Evolutionary conservation across 2,329 filamentous ascomycete genomes (phyloP).

Genomic region (Pseudogymnoascus sp.): DNA sequence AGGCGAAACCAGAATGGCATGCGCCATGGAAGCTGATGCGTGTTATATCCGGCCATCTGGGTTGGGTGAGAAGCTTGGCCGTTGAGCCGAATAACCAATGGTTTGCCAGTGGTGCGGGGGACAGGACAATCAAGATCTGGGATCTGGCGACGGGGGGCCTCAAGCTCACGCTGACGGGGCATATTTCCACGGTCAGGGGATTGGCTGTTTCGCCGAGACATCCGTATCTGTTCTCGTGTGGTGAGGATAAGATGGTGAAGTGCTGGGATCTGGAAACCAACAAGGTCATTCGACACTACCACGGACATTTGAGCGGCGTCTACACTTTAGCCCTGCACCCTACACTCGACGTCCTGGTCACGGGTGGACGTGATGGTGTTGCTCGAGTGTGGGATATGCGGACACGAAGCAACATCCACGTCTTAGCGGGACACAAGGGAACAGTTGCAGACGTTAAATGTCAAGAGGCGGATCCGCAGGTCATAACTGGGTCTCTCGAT

Average conservation of each 20-base stretch:
- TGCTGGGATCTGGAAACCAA: conserved; percentile 99
- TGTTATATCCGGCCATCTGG: conserved; percentile 91
- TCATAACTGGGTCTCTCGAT: conserved; percentile 90
- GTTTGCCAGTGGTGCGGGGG: conserved; percentile 93
- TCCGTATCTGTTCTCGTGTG: conserved; percentile 95
- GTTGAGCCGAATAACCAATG: conserved; percentile 96
- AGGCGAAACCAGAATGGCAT: conserved; percentile 87
- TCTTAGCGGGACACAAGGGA: conserved; percentile 81
- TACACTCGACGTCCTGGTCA: conserved; percentile 88
- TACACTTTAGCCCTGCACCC: conserved; percentile 92
- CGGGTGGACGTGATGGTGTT: conserved; percentile 88
- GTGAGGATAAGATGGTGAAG: conserved; percentile 99
- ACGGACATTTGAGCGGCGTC: conserved; percentile 92
- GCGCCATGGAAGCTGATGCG: conserved; percentile 97
- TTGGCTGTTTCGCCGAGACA: conserved; percentile 88
- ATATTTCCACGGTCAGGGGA: conserved; percentile 88
- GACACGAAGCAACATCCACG: conserved; percentile 90
- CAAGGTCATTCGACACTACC: conserved; percentile 96
- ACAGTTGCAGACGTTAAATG: conserved; percentile 86
- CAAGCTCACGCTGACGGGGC: conserved; percentile 79
- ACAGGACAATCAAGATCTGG: conserved; percentile 98
- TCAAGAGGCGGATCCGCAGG: conserved; percentile 92
- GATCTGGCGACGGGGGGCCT: conserved; percentile 84
- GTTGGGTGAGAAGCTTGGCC: conserved; percentile 84
- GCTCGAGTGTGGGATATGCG: conserved; percentile 98